Conservation (phyloP, 2,329 filamentous ascomycete species). For the Phyllosticta citribraziliensis region DNA sequence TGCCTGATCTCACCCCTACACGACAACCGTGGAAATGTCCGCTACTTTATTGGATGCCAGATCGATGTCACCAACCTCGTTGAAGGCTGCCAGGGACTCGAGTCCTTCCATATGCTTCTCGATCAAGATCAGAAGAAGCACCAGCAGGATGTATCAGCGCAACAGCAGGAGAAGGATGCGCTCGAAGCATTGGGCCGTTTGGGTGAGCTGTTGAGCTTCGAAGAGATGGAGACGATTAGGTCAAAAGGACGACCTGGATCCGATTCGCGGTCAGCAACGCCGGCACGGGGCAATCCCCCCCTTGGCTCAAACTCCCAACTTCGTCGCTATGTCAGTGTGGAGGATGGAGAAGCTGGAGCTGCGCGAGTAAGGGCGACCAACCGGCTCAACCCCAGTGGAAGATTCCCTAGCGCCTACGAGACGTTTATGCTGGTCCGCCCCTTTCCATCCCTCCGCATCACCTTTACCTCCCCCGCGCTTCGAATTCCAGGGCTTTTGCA, state of each 20-base stretch:
- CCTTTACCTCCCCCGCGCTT: conserved; percentile 37
- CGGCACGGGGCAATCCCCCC: conserved; percentile 45
- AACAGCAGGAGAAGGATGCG: conserved; percentile 12
- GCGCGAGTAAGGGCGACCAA: conserved; percentile 15
- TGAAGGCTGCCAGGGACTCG: conserved; percentile 55
- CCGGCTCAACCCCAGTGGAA: conserved; percentile 26
- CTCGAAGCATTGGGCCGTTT: conserved; percentile 18
- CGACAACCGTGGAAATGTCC: conserved; percentile 52
- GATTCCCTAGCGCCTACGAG: conserved; percentile 44
- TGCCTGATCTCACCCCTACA: conserved; percentile 59
- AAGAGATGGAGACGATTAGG: conserved; percentile 39
- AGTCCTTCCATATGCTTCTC: conserved; percentile 46
- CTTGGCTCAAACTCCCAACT: conserved; percentile 28
- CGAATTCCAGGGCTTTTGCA: conserved; percentile 37
- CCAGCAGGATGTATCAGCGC: conserved; percentile 1
- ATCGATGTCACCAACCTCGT: conserved; percentile 58
- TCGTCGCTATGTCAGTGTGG: conserved; percentile 23
- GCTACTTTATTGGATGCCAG: conserved; percentile 63
- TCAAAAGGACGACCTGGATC: conserved; percentile 51
- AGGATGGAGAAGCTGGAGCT: conserved; percentile 21
- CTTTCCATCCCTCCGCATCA: conserved; percentile 35
- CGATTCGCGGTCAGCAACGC: conserved; percentile 39
- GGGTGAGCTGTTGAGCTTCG: conserved; percentile 24
- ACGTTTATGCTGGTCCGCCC: conserved; percentile 41
- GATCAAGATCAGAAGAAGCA: conserved; percentile 12